Base-by-base conservation (phyloP, 2,329 filamentous ascomycete genomes). In the Rutstroemia sp. region DNA sequence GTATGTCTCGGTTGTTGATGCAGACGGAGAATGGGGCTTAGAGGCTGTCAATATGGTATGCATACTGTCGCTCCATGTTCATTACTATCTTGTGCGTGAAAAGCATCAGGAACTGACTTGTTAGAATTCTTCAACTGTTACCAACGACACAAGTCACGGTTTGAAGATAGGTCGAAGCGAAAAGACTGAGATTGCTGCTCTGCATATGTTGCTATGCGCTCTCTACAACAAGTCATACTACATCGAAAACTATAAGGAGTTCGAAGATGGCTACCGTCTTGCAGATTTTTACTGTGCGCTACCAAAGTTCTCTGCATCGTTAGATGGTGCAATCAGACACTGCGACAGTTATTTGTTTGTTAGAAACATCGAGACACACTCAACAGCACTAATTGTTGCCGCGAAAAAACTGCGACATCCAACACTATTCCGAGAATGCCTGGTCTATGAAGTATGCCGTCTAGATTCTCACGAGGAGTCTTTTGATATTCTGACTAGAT, bases 341-440 rank as follows among this genome's bases (percentile, higher is more conserved):
- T 23, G 4, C 23, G 23, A 23, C 23, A 23, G 23, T 23, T 23
- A 4, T 23, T 23, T 23, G 23, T 23, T 23, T 23, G 23, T 23
- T 23, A 3, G 14, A 12, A 6, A 51, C 19, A 14, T 38, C 49
- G 8, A 18, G 2, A 5, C 2, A 8, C 6, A 25, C 2, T 42
- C 25, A 9, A 19, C 23, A 1, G 12, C 8, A 1, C 23, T 41
- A 5, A 5, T 41, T 41, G 12, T 16, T 41, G 38, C 38, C 4
- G 57, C 57, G 2, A 34, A 30, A 9, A 46, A 46, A 39, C 27
- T 58, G 2, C 49, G 46, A 6, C 41, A 52, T 34, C 14, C 57
- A n/a, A 18, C 52, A 0, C 44, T 58, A 1, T 58, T 58, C 27
- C 49, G 53, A 16, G 57, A 58, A 14, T 46, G 27, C 5, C 19